These are phyloP conservation scores for Rhinocladiella mackenziei DNA, from an alignment of 2,329 filamentous ascomycete genomes.

Conservation along the genomic window DNA sequence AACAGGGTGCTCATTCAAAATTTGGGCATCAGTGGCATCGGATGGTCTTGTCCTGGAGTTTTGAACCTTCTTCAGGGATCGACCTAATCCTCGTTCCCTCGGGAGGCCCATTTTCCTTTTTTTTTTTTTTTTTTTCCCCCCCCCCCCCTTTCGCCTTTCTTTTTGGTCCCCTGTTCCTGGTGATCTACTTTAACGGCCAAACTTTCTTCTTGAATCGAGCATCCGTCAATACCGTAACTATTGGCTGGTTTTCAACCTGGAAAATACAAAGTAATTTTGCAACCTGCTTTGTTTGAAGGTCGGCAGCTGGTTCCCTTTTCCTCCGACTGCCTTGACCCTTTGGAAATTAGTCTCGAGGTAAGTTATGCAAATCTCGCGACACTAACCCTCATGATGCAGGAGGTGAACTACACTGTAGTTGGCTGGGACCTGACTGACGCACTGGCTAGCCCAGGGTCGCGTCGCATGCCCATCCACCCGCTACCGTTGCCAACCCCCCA, in stretches of 20 bases:
- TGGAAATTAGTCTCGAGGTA: slow-evolving; percentile 2
- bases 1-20: slow-evolving; percentile 11
- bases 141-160: too few relatives aligned
- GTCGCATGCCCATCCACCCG: slow-evolving; percentile 16
- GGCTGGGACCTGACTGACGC: slow-evolving; percentile 5
- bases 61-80: slow-evolving; percentile 11
- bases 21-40: slow-evolving; percentile 18
- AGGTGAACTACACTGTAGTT: slow-evolving; percentile 2
- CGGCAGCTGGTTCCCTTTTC: background rate
- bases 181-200: too few relatives aligned
- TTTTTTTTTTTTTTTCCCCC: too few relatives aligned
- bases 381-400: background rate
- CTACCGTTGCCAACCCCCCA: slow-evolving; percentile 12
- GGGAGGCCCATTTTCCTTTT: too few relatives aligned
- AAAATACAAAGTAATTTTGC: too few relatives aligned
- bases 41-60: background rate
- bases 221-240: too few relatives aligned
- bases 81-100: slow-evolving; percentile 1
- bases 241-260: too few relatives aligned
- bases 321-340: background rate
- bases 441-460: slow-evolving; percentile 22
- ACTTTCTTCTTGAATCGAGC: too few relatives aligned
- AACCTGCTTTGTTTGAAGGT: too few relatives aligned
- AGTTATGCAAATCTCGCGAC: slow-evolving; percentile 7
- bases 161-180: background rate